These are phyloP conservation scores for Chalara sp. DNA, from an alignment of 2,329 filamentous ascomycete species.

Conservation along the genomic window DNA sequence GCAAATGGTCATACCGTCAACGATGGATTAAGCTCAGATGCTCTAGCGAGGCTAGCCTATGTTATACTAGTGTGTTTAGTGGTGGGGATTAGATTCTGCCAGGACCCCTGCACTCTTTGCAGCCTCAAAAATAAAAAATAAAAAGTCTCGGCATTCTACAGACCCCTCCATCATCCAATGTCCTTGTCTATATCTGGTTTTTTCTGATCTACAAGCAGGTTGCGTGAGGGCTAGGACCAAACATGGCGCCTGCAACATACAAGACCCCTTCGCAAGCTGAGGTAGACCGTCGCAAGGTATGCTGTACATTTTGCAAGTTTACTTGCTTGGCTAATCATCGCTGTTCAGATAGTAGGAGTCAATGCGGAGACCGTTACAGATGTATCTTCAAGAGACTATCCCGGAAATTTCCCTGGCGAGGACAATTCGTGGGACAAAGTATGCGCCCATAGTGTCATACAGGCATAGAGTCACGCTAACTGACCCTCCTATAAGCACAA, in stretches of 20 bases:
- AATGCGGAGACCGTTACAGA: slow-evolving; percentile 87
- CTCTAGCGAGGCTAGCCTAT: too few relatives aligned
- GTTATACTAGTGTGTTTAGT: too few relatives aligned
- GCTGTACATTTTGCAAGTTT: slow-evolving; percentile 9
- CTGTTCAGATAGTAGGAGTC: slow-evolving; percentile 68
- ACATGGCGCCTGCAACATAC: slow-evolving; percentile 11
- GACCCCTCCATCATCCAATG: too few relatives aligned
- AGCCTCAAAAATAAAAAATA: too few relatives aligned
- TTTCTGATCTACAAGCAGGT: too few relatives aligned
- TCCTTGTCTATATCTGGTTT: too few relatives aligned
- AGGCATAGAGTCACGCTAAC: too few relatives aligned
- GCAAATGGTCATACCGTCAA: too few relatives aligned
- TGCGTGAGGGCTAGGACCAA: not conserved
- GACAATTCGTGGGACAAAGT: slow-evolving; percentile 68
- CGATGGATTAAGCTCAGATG: too few relatives aligned
- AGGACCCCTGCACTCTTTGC: too few relatives aligned
- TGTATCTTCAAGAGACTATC: slow-evolving; percentile 85
- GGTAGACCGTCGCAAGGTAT: slow-evolving; percentile 54
- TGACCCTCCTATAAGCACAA: slow-evolving; percentile 41
- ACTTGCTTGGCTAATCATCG: slow-evolving; percentile 1
- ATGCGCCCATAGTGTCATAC: not conserved
- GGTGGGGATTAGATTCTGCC: too few relatives aligned
- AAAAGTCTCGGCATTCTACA: too few relatives aligned
- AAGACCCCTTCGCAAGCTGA: slow-evolving; percentile 44
- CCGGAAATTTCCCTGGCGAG: slow-evolving; percentile 84